phyloP scores from a whole-genome alignment of 2,329 filamentous ascomycete genomes.

The Trichoderma simmonsii region DNA sequence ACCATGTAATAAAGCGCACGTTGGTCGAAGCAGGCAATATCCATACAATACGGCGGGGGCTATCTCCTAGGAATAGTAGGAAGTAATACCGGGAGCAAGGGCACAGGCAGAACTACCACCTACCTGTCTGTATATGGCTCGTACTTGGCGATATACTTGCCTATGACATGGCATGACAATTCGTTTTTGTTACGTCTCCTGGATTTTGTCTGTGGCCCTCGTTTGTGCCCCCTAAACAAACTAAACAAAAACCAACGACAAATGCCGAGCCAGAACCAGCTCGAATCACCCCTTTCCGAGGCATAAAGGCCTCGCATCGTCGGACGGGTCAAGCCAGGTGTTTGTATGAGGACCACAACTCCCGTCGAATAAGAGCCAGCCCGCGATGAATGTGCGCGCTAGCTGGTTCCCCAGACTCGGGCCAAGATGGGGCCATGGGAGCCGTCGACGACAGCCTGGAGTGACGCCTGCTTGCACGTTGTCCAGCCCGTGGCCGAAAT shows the following conservation, averaged over 20 bases:
- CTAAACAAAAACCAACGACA: neutral
- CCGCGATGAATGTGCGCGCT: slow-evolving; percentile 20
- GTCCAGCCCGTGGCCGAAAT: slow-evolving; percentile 26
- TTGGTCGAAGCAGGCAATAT: neutral
- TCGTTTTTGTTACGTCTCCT: neutral
- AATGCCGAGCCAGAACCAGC: neutral
- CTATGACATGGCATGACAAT: neutral
- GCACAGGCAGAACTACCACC: neutral
- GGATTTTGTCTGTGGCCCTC: neutral
- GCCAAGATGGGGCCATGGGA: slow-evolving; percentile 11
- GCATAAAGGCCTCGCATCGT: neutral
- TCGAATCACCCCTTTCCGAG: neutral
- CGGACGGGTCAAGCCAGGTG: neutral
- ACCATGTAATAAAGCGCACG: neutral
- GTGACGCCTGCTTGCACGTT: slow-evolving; percentile 24
- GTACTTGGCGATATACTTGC: neutral
- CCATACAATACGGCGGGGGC: neutral
- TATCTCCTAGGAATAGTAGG: neutral
- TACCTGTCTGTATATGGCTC: neutral
- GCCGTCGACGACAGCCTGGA: slow-evolving; percentile 12
- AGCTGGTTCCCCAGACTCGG: slow-evolving; percentile 16
- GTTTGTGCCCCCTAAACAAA: neutral
- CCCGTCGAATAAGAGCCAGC: slow-evolving; percentile 19
- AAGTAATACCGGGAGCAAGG: neutral
- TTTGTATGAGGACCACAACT: neutral